Percentiles rank a stretch among this genome's conserved stretches.
Conservation (phyloP, 2,329 filamentous ascomycete genomes). For the Aspergillus sp. region DNA sequence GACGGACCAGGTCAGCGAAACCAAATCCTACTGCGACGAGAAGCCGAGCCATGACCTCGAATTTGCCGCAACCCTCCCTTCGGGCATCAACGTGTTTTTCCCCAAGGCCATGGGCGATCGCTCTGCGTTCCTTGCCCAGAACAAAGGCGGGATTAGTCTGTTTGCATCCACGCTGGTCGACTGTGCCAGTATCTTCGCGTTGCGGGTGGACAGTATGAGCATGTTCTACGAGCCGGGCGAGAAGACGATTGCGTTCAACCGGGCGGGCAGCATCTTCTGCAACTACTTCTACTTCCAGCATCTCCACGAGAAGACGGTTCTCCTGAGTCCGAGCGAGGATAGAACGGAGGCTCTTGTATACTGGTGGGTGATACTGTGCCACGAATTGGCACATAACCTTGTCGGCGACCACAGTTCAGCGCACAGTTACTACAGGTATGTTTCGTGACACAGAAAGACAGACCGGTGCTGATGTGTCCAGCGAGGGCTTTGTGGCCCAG, state of each 20-base stretch:
- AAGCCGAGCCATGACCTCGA: slow-evolving; percentile 63
- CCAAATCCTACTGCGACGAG: slow-evolving; percentile 76
- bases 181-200: slow-evolving; percentile 61
- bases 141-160: slow-evolving; percentile 54
- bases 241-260: slow-evolving; percentile 87
- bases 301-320: slow-evolving; percentile 54
- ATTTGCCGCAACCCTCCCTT: slow-evolving; percentile 59
- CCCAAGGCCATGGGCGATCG: slow-evolving; percentile 45
- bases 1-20: slow-evolving; percentile 67
- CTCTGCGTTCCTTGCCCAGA: slow-evolving; percentile 50
- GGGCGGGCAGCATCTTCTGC: slow-evolving; percentile 78
- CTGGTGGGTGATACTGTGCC: slow-evolving; percentile 94
- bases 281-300: slow-evolving; percentile 82
- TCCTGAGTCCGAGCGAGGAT: slow-evolving; percentile 29
- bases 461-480: slow-evolving; percentile 18
- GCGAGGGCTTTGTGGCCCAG: slow-evolving; percentile 66
- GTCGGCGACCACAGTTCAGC: slow-evolving; percentile 66
- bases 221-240: slow-evolving; percentile 77
- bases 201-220: slow-evolving; percentile 61
- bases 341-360: slow-evolving; percentile 65
- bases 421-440: slow-evolving; percentile 65
- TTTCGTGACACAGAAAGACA: not conserved
- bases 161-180: slow-evolving; percentile 64
- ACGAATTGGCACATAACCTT: slow-evolving; percentile 92
- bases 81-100: slow-evolving; percentile 66